Evolutionary conservation across 108 stramenopile genomes (phyloP).

Genomic region (Nitzschia sp.): DNA sequence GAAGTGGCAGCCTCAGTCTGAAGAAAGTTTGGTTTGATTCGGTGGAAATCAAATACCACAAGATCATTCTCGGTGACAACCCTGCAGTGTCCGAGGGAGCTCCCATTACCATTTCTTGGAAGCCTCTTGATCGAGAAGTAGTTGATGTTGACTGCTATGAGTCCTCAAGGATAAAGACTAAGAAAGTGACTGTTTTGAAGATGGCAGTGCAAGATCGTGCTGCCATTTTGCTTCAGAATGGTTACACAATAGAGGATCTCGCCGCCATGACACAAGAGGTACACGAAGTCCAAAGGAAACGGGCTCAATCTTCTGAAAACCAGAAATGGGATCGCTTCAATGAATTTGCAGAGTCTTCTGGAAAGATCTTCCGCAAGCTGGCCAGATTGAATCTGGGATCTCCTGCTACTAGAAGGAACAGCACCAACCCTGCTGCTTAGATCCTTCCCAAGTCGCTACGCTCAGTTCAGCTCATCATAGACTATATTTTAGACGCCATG

Average conservation of each 20-base stretch:
- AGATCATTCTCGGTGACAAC: constrained; percentile 30
- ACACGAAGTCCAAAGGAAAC: constrained; percentile 13
- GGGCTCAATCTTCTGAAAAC: constrained; percentile 4
- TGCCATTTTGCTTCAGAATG: constrained; percentile 14
- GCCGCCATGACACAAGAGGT: constrained; percentile 5
- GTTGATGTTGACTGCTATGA: constrained; percentile 26
- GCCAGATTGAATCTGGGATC: background rate
- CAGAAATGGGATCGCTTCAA: constrained; percentile 13
- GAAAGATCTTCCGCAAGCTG: constrained; percentile 6
- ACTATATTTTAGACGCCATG: no score
- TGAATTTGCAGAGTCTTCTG: constrained; percentile 2
- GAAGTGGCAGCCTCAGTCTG: background rate
- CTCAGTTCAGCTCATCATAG: no score
- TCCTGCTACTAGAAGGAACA: background rate
- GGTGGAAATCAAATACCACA: constrained; percentile 16
- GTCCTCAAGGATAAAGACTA: background rate
- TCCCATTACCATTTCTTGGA: constrained; percentile 26
- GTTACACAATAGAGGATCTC: constrained; percentile 17
- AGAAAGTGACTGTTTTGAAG: constrained; percentile 7
- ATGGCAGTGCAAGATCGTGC: constrained; percentile 21
- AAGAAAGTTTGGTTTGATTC: constrained; percentile 25
- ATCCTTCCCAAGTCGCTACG: no score
- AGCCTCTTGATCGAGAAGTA: constrained; percentile 7
- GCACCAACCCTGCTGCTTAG: constrained; percentile 6
- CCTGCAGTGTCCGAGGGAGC: constrained; percentile 19